Conservation (phyloP, 805 yeast genomes). For the Ascoidea asiatica region DNA sequence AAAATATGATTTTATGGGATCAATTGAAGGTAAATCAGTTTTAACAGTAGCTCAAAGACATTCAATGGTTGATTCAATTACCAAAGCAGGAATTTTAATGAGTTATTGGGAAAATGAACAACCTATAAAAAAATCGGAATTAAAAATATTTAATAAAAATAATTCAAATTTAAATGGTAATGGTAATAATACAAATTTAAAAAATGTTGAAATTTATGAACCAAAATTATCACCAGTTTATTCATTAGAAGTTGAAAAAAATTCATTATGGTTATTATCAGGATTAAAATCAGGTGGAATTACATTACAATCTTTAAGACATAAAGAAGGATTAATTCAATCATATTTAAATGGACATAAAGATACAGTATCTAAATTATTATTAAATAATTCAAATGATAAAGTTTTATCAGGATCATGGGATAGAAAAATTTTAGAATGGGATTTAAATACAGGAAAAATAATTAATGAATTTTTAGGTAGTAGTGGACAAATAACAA, state of each 20-base stretch:
- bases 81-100: constrained; percentile 68
- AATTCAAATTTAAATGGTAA: background rate
- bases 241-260: constrained; percentile 71
- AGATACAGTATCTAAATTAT: constrained; percentile 61
- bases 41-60: constrained; percentile 87
- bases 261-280: constrained; percentile 71
- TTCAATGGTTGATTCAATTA: constrained; percentile 72
- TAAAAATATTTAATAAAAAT: constrained; percentile 16
- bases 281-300: constrained; percentile 84
- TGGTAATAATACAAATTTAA: background rate
- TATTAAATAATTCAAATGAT: constrained; percentile 47
- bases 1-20: constrained; percentile 73
- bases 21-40: constrained; percentile 77
- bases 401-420: constrained; percentile 73
- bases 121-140: constrained; percentile 41
- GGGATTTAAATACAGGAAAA: constrained; percentile 78
- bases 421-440: constrained; percentile 69
- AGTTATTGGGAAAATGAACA: constrained; percentile 97
- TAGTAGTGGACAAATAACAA: constrained; percentile 68
- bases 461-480: constrained; percentile 33
- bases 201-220: constrained; percentile 22
- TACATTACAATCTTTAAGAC: constrained; percentile 66
- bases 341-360: constrained; percentile 66
- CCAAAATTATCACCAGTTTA: constrained; percentile 76
- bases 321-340: constrained; percentile 68